Percentiles rank a stretch among this genome's conserved stretches.
phyloP scores from a whole-genome alignment of 1,284 basidiomycete genomes.

The Cystobasidium slooffiae region DNA sequence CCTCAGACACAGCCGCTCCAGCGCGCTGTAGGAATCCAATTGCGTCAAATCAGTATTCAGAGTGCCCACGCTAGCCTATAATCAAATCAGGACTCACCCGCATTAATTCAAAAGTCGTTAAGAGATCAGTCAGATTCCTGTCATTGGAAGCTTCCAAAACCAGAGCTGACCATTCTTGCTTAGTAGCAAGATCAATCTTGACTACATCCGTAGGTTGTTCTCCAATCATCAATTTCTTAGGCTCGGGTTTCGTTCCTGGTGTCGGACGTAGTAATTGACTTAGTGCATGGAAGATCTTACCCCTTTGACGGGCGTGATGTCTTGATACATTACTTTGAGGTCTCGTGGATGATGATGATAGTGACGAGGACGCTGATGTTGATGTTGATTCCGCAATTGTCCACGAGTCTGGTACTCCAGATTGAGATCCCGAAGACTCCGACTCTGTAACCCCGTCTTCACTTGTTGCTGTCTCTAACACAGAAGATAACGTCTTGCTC shows the following conservation, averaged over 20 bases:
- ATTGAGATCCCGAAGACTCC: not conserved
- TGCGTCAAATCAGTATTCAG: not conserved
- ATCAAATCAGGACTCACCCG: conserved; percentile 10
- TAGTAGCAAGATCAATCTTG: conserved; percentile 15
- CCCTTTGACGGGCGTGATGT: not conserved
- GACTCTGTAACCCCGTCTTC: not conserved
- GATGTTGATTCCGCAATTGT: not conserved
- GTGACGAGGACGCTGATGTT: not conserved
- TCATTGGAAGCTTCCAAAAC: conserved; percentile 26
- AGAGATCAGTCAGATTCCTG: conserved; percentile 23
- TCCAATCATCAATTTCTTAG: not conserved
- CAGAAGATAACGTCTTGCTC: not conserved
- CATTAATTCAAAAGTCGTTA: conserved; percentile 23
- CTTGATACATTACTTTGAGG: not conserved
- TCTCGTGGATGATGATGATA: not conserved
- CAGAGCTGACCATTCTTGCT: conserved; percentile 37
- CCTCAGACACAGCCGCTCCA: conserved; percentile 9
- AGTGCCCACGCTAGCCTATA: not conserved
- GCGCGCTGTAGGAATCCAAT: conserved; percentile 1
- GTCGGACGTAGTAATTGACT: not conserved
- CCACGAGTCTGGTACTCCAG: not conserved
- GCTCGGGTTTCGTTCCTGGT: not conserved
- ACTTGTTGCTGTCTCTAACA: not conserved
- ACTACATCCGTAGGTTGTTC: not conserved
- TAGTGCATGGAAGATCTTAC: conserved; percentile 11